Conservation (phyloP, 148 eudicot genomes). For the Amaranthus hypochondriacus region DNA sequence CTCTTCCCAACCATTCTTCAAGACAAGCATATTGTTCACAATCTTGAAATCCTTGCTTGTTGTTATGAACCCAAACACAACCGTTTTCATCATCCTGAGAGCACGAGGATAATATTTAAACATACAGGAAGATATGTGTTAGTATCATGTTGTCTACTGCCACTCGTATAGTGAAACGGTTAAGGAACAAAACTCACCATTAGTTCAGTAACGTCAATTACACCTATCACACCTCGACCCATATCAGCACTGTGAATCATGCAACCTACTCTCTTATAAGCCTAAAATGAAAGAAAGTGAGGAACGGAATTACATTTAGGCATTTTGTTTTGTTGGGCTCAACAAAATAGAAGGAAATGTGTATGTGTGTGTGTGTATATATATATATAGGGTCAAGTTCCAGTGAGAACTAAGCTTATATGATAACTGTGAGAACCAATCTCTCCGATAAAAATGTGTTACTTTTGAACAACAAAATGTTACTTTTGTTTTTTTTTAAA, state of each 20-base stretch:
- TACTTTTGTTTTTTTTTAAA: too few species aligned
- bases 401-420: too few species aligned
- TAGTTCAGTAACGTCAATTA: constrained; percentile 55
- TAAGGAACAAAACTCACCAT: constrained; percentile 39
- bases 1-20: constrained; percentile 58
- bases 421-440: too few species aligned
- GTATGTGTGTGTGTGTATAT: too few species aligned
- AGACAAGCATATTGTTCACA: constrained; percentile 63
- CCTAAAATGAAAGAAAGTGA: constrained; percentile 32
- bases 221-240: constrained; percentile 77
- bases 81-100: constrained; percentile 57
- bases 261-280: constrained; percentile 79
- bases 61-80: constrained; percentile 61
- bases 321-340: not conserved
- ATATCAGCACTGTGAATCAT: constrained; percentile 76
- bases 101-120: not conserved
- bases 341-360: not conserved
- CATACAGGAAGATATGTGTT: not conserved
- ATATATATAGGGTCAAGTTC: too few species aligned
- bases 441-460: too few species aligned
- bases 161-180: too few species aligned
- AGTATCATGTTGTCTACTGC: too few species aligned
- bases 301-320: not conserved
- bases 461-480: too few species aligned
- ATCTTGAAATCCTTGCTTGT: constrained; percentile 76